Percentiles rank a stretch among this genome's conserved stretches.
These are phyloP conservation scores for Macrophomina phaseolina DNA, from an alignment of 2,329 filamentous ascomycete species.

Conservation along the genomic window DNA sequence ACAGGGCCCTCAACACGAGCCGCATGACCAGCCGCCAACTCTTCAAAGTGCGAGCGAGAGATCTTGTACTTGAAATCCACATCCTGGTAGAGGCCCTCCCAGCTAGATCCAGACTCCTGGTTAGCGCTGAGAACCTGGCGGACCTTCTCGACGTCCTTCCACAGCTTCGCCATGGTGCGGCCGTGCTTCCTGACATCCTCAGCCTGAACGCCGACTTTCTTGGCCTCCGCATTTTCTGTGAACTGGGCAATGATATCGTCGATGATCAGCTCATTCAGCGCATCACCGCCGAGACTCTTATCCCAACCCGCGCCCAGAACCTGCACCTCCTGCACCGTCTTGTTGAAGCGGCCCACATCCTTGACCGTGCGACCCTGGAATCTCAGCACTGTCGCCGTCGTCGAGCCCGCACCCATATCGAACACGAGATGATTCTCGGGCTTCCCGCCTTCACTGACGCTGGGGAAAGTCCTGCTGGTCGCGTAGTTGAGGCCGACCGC, in stretches of 20 bases:
- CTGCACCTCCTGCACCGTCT: constrained; percentile 94
- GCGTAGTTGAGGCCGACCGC: constrained; percentile 96
- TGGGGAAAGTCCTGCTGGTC: constrained; percentile 87
- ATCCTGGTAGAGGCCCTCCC: constrained; percentile 90
- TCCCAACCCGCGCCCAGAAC: constrained; percentile 90
- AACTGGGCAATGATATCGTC: constrained; percentile 88
- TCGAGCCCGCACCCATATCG: constrained; percentile 96
- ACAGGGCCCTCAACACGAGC: constrained; percentile 73
- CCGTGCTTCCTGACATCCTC: constrained; percentile 75
- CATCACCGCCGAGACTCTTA: constrained; percentile 84
- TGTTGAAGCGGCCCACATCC: constrained; percentile 91
- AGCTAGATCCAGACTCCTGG: constrained; percentile 76
- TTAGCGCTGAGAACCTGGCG: constrained; percentile 95
- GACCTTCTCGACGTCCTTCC: constrained; percentile 86
- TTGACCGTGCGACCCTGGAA: constrained; percentile 91
- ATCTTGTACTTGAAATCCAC: constrained; percentile 94
- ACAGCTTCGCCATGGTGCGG: constrained; percentile 85
- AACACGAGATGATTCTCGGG: constrained; percentile 93
- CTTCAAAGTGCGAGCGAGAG: constrained; percentile 78
- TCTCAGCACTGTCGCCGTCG: constrained; percentile 85
- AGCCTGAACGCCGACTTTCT: constrained; percentile 66
- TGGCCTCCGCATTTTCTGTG: constrained; percentile 66
- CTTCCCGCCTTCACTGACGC: constrained; percentile 78
- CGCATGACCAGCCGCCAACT: constrained; percentile 71
- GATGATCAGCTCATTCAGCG: constrained; percentile 84